Conservation (phyloP, 2,329 filamentous ascomycete species). For the Periconia sp. region DNA sequence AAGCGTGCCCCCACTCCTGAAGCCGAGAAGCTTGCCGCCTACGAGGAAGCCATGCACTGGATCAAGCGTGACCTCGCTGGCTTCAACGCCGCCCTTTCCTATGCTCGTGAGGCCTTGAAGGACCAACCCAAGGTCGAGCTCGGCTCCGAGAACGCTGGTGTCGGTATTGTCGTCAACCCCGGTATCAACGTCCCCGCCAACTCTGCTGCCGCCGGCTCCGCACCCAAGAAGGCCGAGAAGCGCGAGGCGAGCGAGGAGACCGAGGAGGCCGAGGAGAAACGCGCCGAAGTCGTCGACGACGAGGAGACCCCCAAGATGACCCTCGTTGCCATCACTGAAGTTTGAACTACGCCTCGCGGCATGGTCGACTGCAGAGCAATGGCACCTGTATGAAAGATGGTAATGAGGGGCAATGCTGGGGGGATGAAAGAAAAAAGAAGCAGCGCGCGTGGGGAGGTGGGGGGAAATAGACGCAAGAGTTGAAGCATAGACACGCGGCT, state of each 20-base stretch:
- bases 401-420: background rate
- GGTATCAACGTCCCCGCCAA: slow-evolving; percentile 41
- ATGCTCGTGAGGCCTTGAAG: slow-evolving; percentile 50
- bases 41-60: slow-evolving; percentile 38
- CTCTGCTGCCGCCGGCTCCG: slow-evolving; percentile 39
- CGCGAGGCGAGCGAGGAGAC: too few relatives aligned
- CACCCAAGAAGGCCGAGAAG: slow-evolving; percentile 8
- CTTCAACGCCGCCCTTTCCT: slow-evolving; percentile 52
- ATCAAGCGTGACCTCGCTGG: slow-evolving; percentile 53
- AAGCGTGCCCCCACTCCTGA: slow-evolving; percentile 29
- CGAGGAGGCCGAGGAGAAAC: slow-evolving; percentile 24
- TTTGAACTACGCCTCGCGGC: slow-evolving; percentile 17
- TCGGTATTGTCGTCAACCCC: slow-evolving; percentile 41
- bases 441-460: background rate
- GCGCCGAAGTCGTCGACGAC: slow-evolving; percentile 33
- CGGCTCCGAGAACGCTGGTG: slow-evolving; percentile 50
- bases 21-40: slow-evolving; percentile 30
- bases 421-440: background rate
- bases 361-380: slow-evolving; percentile 4
- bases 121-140: slow-evolving; percentile 53
- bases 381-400: slow-evolving; percentile 8
- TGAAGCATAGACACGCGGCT: background rate
- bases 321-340: slow-evolving; percentile 43
- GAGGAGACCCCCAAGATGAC: slow-evolving; percentile 42
- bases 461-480: background rate